Conservation (phyloP, 73 alveolate species). For the Breviolum minutum region DNA sequence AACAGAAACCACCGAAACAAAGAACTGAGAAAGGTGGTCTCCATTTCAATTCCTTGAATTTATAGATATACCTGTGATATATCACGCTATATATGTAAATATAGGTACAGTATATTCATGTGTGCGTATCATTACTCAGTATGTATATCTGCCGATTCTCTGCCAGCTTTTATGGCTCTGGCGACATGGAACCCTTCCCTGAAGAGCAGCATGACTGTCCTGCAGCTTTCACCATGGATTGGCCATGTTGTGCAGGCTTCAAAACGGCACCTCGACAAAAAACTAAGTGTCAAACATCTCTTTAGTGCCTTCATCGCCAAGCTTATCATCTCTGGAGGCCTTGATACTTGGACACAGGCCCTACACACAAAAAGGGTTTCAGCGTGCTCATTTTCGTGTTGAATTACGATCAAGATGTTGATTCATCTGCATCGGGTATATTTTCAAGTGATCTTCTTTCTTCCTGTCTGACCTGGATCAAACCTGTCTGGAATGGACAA, state of each 20-base stretch:
- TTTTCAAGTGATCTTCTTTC: no score
- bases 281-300: constrained; percentile 21
- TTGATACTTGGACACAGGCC: background rate
- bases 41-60: background rate
- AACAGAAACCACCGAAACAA: background rate
- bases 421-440: no score
- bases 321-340: constrained; percentile 40
- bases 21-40: background rate
- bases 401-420: no score
- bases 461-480: no score
- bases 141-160: background rate
- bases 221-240: background rate
- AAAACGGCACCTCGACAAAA: background rate
- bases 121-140: background rate
- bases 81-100: no score
- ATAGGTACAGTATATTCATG: background rate
- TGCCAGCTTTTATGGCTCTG: background rate
- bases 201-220: constrained; percentile 65
- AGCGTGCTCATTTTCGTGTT: no score
- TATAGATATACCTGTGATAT: background rate
- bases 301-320: constrained; percentile 17
- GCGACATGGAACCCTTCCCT: constrained; percentile 86
- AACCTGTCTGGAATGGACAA: no score
- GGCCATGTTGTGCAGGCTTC: background rate
- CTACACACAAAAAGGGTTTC: background rate